Percentiles rank a stretch among this genome's conserved stretches.
phyloP scores from a whole-genome alignment of 2,329 filamentous ascomycete species.

The Onygenales sp. region DNA sequence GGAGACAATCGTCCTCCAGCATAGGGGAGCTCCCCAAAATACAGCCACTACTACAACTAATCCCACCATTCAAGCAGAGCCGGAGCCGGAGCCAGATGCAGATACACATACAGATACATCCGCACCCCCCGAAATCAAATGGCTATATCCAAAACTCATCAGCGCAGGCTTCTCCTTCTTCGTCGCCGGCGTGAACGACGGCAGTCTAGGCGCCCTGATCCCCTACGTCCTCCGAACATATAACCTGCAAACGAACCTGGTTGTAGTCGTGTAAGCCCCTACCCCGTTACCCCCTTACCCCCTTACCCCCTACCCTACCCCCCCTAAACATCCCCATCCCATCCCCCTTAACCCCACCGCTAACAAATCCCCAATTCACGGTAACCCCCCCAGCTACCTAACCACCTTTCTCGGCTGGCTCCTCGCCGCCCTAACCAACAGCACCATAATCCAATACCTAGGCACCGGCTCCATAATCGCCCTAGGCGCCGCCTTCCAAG shows the following conservation, averaged over 20 bases:
- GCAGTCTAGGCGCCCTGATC: slow-evolving; percentile 52
- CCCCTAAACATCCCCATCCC: too few relatives aligned
- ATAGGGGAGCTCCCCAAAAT: too few relatives aligned
- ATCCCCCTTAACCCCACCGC: slow-evolving; percentile 10
- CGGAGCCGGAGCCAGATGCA: too few relatives aligned
- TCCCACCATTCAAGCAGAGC: too few relatives aligned
- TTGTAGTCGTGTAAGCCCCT: slow-evolving; percentile 40
- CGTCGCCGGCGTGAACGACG: slow-evolving; percentile 56
- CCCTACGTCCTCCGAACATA: slow-evolving; percentile 54
- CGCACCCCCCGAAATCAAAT: background rate
- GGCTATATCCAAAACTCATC: slow-evolving; percentile 34
- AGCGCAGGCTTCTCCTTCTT: slow-evolving; percentile 55
- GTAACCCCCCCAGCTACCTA: slow-evolving; percentile 37
- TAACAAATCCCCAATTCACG: too few relatives aligned
- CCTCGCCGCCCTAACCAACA: slow-evolving; percentile 48
- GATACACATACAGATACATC: too few relatives aligned
- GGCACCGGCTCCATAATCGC: slow-evolving; percentile 48
- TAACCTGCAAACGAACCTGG: slow-evolving; percentile 41
- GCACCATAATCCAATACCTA: slow-evolving; percentile 43
- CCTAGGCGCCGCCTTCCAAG: slow-evolving; percentile 48
- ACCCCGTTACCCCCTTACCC: too few relatives aligned
- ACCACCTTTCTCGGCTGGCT: slow-evolving; percentile 53
- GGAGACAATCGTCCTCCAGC: too few relatives aligned
- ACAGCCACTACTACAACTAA: too few relatives aligned
- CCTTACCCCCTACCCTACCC: background rate